Evolutionary conservation across 805 yeast genomes (phyloP).

Genomic region (Barnettozyma populi): DNA sequence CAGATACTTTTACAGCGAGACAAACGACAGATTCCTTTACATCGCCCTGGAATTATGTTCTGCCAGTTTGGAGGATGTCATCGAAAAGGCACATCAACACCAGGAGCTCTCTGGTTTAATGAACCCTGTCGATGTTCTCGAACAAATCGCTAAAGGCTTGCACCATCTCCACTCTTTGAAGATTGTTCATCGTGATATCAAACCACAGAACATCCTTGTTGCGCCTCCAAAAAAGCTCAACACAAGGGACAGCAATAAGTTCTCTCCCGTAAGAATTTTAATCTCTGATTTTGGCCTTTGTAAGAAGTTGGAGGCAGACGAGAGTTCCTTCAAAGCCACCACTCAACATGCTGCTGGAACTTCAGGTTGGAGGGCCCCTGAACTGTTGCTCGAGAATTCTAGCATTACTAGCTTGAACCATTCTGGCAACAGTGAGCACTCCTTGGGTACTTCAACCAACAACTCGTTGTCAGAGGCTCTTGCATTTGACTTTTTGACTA

Average conservation of each 20-base stretch:
- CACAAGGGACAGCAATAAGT: slow-evolving; percentile 20
- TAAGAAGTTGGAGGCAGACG: slow-evolving; percentile 85
- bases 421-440: slow-evolving; percentile 20
- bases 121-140: slow-evolving; percentile 50
- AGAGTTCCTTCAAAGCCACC: slow-evolving; percentile 89
- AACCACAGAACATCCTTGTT: slow-evolving; percentile 89
- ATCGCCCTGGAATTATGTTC: slow-evolving; percentile 91
- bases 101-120: slow-evolving; percentile 35
- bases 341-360: slow-evolving; percentile 94
- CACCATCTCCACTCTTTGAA: slow-evolving; percentile 83
- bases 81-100: slow-evolving; percentile 45
- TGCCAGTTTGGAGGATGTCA: slow-evolving; percentile 81
- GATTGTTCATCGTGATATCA: slow-evolving; percentile 90
- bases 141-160: slow-evolving; percentile 79
- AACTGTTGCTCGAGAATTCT: slow-evolving; percentile 46
- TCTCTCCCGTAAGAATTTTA: slow-evolving; percentile 55
- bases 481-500: slow-evolving; percentile 36
- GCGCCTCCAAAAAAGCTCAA: slow-evolving; percentile 54
- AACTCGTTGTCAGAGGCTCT: slow-evolving; percentile 28
- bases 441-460: slow-evolving; percentile 11
- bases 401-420: slow-evolving; percentile 10
- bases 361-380: slow-evolving; percentile 98
- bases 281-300: slow-evolving; percentile 97
- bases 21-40: slow-evolving; percentile 79
- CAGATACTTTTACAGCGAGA: slow-evolving; percentile 89